Conservation (phyloP, 129 eudicot species). For the Flaveria bidentis region DNA sequence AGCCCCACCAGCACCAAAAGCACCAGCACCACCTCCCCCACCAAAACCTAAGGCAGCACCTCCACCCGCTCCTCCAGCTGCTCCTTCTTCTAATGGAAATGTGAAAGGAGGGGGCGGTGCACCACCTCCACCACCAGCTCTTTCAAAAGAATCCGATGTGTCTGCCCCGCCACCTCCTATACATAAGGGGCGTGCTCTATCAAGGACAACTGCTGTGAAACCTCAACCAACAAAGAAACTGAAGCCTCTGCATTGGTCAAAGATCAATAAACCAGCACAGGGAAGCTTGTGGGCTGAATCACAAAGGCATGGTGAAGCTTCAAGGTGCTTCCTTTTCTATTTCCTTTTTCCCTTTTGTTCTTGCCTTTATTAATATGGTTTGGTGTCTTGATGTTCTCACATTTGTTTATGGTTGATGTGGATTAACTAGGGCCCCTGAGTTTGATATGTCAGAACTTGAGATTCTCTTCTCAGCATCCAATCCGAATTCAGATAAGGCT, state of each 20-base stretch:
- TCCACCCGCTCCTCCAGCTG: constrained; percentile 33
- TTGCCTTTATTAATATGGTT: constrained; percentile 15
- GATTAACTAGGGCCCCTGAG: constrained; percentile 59
- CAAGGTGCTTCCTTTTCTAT: constrained; percentile 48
- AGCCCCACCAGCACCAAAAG: constrained; percentile 40
- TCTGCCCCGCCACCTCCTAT: constrained; percentile 44
- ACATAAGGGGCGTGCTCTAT: constrained; percentile 42
- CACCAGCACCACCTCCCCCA: constrained; percentile 34
- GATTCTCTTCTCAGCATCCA: constrained; percentile 73
- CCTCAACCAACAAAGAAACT: constrained; percentile 58
- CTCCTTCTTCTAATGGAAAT: constrained; percentile 29
- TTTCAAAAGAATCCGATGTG: constrained; percentile 10
- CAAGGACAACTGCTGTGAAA: constrained; percentile 53
- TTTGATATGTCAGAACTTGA: constrained; percentile 94
- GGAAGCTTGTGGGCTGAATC: constrained; percentile 98
- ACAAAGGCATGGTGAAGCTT: constrained; percentile 68
- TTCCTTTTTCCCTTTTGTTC: neutral
- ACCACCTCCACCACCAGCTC: constrained; percentile 36
- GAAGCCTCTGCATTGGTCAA: constrained; percentile 94
- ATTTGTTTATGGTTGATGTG: constrained; percentile 21
- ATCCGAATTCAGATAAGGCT: constrained; percentile 43
- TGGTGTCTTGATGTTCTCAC: neutral
- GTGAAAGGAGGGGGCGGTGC: constrained; percentile 26
- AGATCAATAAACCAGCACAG: constrained; percentile 69
- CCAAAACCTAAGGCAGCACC: constrained; percentile 30